Evolutionary conservation across 2,329 filamentous ascomycete genomes (phyloP).

Genomic region (Neoascochyta sp.): DNA sequence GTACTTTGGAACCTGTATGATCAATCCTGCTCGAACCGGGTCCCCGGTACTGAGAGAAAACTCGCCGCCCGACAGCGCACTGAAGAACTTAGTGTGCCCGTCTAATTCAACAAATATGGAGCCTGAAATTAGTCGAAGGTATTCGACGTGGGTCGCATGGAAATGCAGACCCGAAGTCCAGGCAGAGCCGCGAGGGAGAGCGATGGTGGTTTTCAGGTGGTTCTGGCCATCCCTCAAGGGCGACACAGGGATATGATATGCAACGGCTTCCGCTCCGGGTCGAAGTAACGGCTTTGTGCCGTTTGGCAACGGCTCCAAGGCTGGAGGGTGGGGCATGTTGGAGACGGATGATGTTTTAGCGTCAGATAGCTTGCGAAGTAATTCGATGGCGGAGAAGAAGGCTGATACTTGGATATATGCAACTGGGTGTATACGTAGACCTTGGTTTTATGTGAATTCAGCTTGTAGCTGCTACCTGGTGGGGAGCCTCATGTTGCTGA

Average conservation of each 20-base stretch:
- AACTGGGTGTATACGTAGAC: too few relatives aligned
- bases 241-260: constrained; percentile 39
- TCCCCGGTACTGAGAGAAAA: constrained; percentile 1
- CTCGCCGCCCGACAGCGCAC: constrained; percentile 8
- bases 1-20: constrained; percentile 38
- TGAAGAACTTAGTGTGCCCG: constrained; percentile 5
- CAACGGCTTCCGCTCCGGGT: constrained; percentile 15
- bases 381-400: too few relatives aligned
- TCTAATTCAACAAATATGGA: constrained; percentile 27
- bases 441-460: too few relatives aligned
- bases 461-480: too few relatives aligned
- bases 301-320: constrained; percentile 7
- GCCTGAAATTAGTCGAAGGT: constrained; percentile 44
- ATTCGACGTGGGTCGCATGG: constrained; percentile 49
- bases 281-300: constrained; percentile 14
- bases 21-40: constrained; percentile 7
- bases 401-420: too few relatives aligned
- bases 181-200: constrained; percentile 42
- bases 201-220: constrained; percentile 40
- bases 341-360: too few relatives aligned
- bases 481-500: too few relatives aligned
- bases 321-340: not conserved
- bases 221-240: constrained; percentile 1
- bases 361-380: too few relatives aligned
- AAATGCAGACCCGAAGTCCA: constrained; percentile 52